These are phyloP conservation scores for Salvia rosmarinus DNA, from an alignment of 257 asterid genomes.

Conservation along the genomic window DNA sequence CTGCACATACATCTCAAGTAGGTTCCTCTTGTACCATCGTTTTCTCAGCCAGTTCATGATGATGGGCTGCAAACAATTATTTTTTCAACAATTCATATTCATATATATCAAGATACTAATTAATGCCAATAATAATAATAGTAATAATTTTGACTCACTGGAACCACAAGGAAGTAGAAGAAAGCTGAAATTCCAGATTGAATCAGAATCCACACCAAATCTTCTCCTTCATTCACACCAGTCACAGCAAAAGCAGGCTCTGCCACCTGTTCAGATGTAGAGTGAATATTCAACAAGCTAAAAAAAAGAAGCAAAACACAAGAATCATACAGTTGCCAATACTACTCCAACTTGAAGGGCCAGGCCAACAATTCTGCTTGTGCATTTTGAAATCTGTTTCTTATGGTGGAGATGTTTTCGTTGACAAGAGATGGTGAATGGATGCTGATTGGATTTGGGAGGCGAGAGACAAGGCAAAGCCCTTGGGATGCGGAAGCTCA, in stretches of 20 bases:
- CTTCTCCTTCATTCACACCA: slow-evolving; percentile 67
- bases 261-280: slow-evolving; percentile 44
- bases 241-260: slow-evolving; percentile 75
- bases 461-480: slow-evolving; percentile 57
- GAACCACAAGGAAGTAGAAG: slow-evolving; percentile 68
- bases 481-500: slow-evolving; percentile 55
- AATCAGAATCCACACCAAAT: slow-evolving; percentile 57
- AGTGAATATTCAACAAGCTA: slow-evolving; percentile 1
- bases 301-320: neutral
- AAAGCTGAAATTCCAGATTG: slow-evolving; percentile 74
- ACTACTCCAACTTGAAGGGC: slow-evolving; percentile 67
- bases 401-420: slow-evolving; percentile 28
- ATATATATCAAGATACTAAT: neutral
- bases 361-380: slow-evolving; percentile 42
- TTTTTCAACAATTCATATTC: neutral
- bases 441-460: slow-evolving; percentile 28
- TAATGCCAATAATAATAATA: neutral
- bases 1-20: slow-evolving; percentile 77
- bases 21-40: slow-evolving; percentile 84
- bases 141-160: slow-evolving; percentile 50
- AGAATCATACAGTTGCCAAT: slow-evolving; percentile 54
- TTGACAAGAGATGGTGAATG: slow-evolving; percentile 39
- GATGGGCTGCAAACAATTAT: slow-evolving; percentile 58
- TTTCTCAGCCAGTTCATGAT: slow-evolving; percentile 82
- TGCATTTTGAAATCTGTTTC: slow-evolving; percentile 37